Evolutionary conservation across 345 rosid genomes (phyloP).

Genomic region (Psidium friedrichsthalianum): DNA sequence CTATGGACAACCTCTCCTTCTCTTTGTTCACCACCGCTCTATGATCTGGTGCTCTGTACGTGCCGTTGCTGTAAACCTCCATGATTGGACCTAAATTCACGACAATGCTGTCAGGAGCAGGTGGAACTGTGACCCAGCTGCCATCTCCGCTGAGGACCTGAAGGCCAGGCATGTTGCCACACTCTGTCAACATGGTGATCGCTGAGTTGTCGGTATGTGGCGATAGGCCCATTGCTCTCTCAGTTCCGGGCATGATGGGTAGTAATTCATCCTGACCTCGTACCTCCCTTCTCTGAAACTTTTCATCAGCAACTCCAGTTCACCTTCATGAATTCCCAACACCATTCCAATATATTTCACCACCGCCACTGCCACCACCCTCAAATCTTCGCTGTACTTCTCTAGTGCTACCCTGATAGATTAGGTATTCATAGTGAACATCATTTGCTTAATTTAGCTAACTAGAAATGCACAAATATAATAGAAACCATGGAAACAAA

Average conservation of each 20-base stretch:
- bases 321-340: background rate
- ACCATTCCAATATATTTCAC: slow-evolving; percentile 7
- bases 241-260: slow-evolving; percentile 11
- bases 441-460: background rate
- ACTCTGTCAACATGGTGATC: slow-evolving; percentile 10
- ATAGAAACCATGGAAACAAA: too few relatives aligned
- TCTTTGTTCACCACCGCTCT: slow-evolving; percentile 11
- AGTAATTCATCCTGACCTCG: slow-evolving; percentile 8
- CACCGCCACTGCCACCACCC: background rate
- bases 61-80: slow-evolving; percentile 18
- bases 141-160: slow-evolving; percentile 9
- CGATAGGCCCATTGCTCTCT: background rate
- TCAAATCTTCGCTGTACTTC: slow-evolving; percentile 7
- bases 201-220: slow-evolving; percentile 12
- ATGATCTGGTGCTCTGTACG: slow-evolving; percentile 9
- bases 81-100: slow-evolving; percentile 13
- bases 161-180: slow-evolving; percentile 2
- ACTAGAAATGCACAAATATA: background rate
- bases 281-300: slow-evolving; percentile 3
- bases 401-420: slow-evolving; percentile 2
- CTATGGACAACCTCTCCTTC: slow-evolving; percentile 16
- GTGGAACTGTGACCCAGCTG: slow-evolving; percentile 7
- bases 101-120: slow-evolving; percentile 7
- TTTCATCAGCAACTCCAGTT: background rate
- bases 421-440: background rate